These are phyloP conservation scores for Monocercomonoides exilis DNA, from an alignment of 78 protist species.

Conservation along the genomic window DNA sequence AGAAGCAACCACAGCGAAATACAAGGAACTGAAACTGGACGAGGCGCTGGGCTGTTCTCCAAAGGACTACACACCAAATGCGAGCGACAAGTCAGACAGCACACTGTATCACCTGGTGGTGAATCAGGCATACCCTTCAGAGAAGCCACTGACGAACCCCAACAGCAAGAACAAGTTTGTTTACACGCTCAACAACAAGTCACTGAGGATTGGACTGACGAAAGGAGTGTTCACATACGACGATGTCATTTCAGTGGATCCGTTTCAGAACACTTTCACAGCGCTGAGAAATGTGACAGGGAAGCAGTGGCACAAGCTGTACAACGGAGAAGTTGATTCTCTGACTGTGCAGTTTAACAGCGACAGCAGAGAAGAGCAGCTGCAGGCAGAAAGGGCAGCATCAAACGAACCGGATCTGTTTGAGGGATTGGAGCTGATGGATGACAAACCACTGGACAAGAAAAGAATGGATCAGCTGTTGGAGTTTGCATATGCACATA, in stretches of 20 bases:
- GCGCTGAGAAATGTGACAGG: not conserved
- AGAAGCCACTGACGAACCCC: not conserved
- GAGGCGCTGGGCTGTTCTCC: not conserved
- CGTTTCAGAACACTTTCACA: not conserved
- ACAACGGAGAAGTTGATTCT: not conserved
- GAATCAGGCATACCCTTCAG: not conserved
- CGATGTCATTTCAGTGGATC: not conserved
- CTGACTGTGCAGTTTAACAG: too few relatives aligned
- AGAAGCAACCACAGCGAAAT: too few relatives aligned
- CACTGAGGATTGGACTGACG: not conserved
- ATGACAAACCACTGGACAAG: too few relatives aligned
- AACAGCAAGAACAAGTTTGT: not conserved
- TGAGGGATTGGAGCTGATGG: too few relatives aligned
- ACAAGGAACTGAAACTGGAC: not conserved
- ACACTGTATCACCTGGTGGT: not conserved
- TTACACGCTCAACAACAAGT: not conserved
- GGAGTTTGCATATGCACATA: too few relatives aligned
- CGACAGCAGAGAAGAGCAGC: too few relatives aligned
- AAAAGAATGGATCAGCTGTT: too few relatives aligned
- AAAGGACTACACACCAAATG: not conserved
- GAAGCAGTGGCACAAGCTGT: not conserved
- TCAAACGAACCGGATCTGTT: too few relatives aligned
- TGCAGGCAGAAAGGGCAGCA: too few relatives aligned
- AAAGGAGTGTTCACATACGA: not conserved
- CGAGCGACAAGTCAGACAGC: not conserved